These are phyloP conservation scores for Asterochloris sp. DNA, from an alignment of 139 green algal species.

Conservation along the genomic window DNA sequence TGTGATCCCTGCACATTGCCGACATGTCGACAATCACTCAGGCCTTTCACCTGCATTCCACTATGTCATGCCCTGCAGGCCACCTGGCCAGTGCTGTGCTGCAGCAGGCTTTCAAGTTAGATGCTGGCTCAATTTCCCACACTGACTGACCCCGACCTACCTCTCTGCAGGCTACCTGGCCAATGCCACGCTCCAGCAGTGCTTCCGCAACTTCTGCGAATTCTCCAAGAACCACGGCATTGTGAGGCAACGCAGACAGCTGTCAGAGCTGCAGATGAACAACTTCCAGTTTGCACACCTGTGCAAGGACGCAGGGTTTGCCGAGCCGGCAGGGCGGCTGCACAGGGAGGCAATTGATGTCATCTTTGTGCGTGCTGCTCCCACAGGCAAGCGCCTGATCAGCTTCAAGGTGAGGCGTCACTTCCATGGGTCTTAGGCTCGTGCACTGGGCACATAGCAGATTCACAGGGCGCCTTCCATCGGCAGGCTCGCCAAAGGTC, in stretches of 20 bases:
- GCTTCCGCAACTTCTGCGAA: constrained; percentile 19
- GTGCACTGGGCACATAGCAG: neutral
- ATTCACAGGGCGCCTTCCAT: neutral
- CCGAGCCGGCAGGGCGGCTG: constrained; percentile 10
- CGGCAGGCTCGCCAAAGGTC: neutral
- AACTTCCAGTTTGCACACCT: constrained; percentile 18
- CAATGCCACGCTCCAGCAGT: constrained; percentile 10
- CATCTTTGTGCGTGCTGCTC: constrained; percentile 15
- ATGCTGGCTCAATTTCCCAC: neutral
- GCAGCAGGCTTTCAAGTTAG: neutral
- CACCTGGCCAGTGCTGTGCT: neutral
- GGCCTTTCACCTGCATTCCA: neutral
- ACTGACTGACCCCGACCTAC: neutral
- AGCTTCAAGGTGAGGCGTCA: constrained; percentile 12
- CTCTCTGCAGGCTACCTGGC: neutral
- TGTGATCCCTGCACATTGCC: neutral
- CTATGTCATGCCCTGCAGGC: neutral
- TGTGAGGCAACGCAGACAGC: neutral
- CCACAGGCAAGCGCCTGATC: constrained; percentile 5
- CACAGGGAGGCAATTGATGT: constrained; percentile 6
- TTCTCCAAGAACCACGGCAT: constrained; percentile 18
- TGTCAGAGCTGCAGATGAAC: constrained; percentile 10
- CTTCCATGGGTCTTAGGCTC: neutral
- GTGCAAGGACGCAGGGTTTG: constrained; percentile 20
- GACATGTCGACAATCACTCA: neutral